Percentiles rank a stretch among this genome's conserved stretches.
Conservation (phyloP, 2,329 filamentous ascomycete species). For the Talaromyces rugulosus region DNA sequence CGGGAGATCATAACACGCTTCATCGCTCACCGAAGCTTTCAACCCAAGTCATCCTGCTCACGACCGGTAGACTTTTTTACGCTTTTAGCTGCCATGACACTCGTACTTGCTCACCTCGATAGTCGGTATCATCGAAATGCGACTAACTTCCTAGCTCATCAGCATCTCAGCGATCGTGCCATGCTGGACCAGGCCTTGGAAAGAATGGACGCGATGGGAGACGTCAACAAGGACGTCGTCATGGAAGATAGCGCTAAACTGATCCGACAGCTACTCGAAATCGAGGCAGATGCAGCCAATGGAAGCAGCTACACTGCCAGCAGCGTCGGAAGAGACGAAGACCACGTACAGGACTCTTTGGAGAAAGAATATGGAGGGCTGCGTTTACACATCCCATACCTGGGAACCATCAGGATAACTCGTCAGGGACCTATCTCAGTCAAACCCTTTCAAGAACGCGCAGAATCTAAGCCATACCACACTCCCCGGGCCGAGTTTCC, state of each 20-base stretch:
- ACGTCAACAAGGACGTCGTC: conserved; percentile 26
- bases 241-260: conserved; percentile 26
- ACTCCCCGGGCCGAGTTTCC: background rate
- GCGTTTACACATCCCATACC: conserved; percentile 14
- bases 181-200: conserved; percentile 34
- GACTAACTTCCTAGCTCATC: conserved; percentile 30
- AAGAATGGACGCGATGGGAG: conserved; percentile 26
- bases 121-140: conserved; percentile 18
- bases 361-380: background rate
- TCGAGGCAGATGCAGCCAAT: conserved; percentile 28
- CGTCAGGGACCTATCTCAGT: conserved; percentile 8
- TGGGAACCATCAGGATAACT: conserved; percentile 14
- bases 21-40: conserved; percentile 30
- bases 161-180: conserved; percentile 35
- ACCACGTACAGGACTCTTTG: background rate
- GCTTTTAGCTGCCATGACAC: conserved; percentile 34
- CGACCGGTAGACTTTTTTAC: conserved; percentile 37
- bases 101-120: conserved; percentile 37
- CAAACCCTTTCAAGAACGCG: background rate
- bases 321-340: background rate
- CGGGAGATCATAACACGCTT: conserved; percentile 38
- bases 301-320: conserved; percentile 5
- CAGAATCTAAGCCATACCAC: background rate
- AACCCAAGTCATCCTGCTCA: conserved; percentile 27
- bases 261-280: conserved; percentile 27